Evolutionary conservation across 495 filamentous ascomycete species (phyloP).

Genomic region (Pseudotulostoma volvatum): DNA sequence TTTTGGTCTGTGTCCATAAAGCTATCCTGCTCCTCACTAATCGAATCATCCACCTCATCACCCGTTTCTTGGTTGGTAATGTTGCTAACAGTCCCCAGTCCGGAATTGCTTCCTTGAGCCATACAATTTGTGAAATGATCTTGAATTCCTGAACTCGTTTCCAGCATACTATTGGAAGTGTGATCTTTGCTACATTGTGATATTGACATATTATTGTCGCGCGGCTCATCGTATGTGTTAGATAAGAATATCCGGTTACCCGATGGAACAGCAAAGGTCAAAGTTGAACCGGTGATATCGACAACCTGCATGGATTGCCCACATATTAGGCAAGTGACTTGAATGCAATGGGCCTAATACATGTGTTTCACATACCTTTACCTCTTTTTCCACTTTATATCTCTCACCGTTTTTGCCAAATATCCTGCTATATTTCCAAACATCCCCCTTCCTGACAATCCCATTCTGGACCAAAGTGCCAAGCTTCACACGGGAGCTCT

Average conservation of each 20-base stretch:
- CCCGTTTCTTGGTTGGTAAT: neutral
- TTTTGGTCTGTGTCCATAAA: too few relatives aligned
- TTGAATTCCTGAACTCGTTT: too few relatives aligned
- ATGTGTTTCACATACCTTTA: constrained; percentile 18
- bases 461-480: constrained; percentile 28
- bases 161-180: too few relatives aligned
- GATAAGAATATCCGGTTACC: constrained; percentile 26
- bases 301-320: too few relatives aligned
- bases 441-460: constrained; percentile 33
- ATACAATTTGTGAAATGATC: too few relatives aligned
- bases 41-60: neutral
- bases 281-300: constrained; percentile 14
- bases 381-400: constrained; percentile 34
- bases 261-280: constrained; percentile 31
- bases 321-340: constrained; percentile 1
- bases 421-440: constrained; percentile 28
- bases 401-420: constrained; percentile 15
- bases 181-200: too few relatives aligned
- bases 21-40: too few relatives aligned
- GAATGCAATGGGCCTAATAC: neutral
- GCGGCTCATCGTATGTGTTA: constrained; percentile 2
- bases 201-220: too few relatives aligned
- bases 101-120: too few relatives aligned
- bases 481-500: constrained; percentile 34
- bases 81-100: neutral